Evolutionary conservation across 2,329 filamentous ascomycete genomes (phyloP).

Genomic region (Microdochium bolleyi): DNA sequence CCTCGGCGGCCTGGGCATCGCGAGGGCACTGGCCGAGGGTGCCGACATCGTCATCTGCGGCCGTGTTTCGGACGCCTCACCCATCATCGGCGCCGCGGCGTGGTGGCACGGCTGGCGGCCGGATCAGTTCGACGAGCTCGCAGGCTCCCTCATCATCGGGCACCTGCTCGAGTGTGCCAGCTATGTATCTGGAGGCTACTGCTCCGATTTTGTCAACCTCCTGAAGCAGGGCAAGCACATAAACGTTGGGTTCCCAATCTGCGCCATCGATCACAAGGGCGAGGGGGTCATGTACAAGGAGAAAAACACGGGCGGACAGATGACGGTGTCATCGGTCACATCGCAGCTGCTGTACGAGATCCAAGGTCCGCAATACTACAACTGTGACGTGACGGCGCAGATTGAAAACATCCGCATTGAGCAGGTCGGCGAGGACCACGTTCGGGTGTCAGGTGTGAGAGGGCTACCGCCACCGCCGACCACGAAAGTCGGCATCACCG

Average conservation of each 20-base stretch:
- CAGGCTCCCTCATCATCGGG: conserved; percentile 30
- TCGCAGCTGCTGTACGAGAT: conserved; percentile 17
- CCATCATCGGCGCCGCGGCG: conserved; percentile 40
- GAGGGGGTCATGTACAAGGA: conserved; percentile 17
- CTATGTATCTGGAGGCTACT: conserved; percentile 38
- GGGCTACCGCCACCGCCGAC: conserved; percentile 8
- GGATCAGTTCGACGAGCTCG: conserved; percentile 31
- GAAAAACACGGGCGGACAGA: conserved; percentile 11
- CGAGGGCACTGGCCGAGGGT: conserved; percentile 20
- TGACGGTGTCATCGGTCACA: conserved; percentile 8
- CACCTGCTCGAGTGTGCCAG: conserved; percentile 35
- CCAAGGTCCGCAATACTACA: conserved; percentile 16
- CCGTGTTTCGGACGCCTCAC: conserved; percentile 28
- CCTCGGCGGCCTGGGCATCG: conserved; percentile 31
- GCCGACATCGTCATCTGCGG: conserved; percentile 29
- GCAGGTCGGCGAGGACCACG: conserved; percentile 18
- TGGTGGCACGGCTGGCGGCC: conserved; percentile 32
- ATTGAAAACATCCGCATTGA: conserved; percentile 27
- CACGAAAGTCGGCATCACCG: conserved; percentile 5
- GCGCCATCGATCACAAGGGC: conserved; percentile 36
- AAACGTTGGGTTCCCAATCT: conserved; percentile 38
- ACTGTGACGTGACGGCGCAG: conserved; percentile 15
- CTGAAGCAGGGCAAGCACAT: conserved; percentile 24
- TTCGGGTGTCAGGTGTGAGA: conserved; percentile 8
- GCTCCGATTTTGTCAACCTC: conserved; percentile 34